Base-by-base conservation (phyloP, 2,329 filamentous ascomycete species). In the Claviceps quebecensis region DNA sequence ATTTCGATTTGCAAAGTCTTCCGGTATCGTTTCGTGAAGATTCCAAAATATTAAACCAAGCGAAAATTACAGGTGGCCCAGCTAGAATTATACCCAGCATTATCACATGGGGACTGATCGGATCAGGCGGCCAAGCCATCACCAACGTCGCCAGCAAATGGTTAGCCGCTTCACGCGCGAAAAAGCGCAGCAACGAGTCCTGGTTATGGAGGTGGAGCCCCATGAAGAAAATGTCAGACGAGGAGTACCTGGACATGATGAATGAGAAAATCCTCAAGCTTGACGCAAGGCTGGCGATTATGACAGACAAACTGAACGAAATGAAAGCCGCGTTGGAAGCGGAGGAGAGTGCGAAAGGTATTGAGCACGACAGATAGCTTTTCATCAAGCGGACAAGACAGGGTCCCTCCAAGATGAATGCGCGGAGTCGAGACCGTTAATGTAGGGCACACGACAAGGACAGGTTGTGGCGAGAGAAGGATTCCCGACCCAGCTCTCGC, bases 241-340 rank as follows among this genome's bases (percentile, higher is more conserved):
- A 83, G 26, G 81, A 93, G 58, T 93, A 93, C 61, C 76, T 77
- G 53, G 68, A 74, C 1, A 80, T 88, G 68, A 71, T 93, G 60
- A 71, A 74, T 34, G 84, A 90, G 63, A 87, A 83, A 66, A 68
- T 88, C 41, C 63, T 91, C 26, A 75, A 72, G 55, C 69, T 91
- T 3, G 83, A 93, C 29, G 29, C 29, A 34, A 34, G 29, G 29
- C 29, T 34, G 29, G 29, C 29, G 9, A 34, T 34, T 34, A 34
- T 34, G 29, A 34, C 29, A 34, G 29, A 34, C 29, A 34, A 34
- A 34, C 9, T 34, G 29, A 34, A 34, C 9, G 29, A 34, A 34
- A 34, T 34, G 60, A 86, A 93, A 57, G 75, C 62, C 1, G 64
- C 67, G 45, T 49, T 72, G 19, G 56, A 58, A 50, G 52, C 53